These are phyloP conservation scores for Scheffersomyces quercinus DNA, from an alignment of 1,139 yeast species.

Conservation along the genomic window DNA sequence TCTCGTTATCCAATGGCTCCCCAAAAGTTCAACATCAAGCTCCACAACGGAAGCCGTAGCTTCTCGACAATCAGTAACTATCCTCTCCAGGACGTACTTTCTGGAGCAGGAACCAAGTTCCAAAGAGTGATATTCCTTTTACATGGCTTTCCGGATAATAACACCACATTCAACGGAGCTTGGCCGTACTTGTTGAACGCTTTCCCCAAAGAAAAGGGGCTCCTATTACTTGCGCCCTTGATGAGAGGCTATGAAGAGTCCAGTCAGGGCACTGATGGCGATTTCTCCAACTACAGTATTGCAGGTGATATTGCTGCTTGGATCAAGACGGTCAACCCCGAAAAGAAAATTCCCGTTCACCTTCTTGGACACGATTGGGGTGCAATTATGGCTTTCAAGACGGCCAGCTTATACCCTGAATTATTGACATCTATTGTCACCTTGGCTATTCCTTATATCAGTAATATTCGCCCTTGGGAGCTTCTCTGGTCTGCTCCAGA, in stretches of 20 bases:
- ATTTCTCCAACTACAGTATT: constrained; percentile 29
- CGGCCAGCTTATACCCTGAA: constrained; percentile 39
- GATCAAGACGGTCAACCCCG: constrained; percentile 25
- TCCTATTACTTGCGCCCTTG: constrained; percentile 37
- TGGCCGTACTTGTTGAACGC: constrained; percentile 23
- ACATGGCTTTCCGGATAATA: constrained; percentile 49
- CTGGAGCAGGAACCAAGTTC: constrained; percentile 18
- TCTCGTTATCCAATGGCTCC: too few relatives aligned
- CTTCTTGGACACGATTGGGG: constrained; percentile 53
- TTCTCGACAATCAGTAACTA: constrained; percentile 30
- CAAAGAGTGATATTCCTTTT: constrained; percentile 30
- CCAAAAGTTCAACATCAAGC: constrained; percentile 11
- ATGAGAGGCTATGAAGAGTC: constrained; percentile 44
- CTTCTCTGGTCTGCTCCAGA: constrained; percentile 31
- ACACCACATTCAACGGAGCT: constrained; percentile 28
- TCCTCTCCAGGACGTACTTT: constrained; percentile 17
- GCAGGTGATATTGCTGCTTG: constrained; percentile 41
- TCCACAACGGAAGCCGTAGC: constrained; percentile 22
- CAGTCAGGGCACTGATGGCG: constrained; percentile 28
- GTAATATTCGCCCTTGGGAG: constrained; percentile 29
- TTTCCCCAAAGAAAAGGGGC: constrained; percentile 17
- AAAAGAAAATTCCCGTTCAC: constrained; percentile 32
- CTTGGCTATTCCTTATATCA: constrained; percentile 42
- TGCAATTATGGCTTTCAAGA: constrained; percentile 37
- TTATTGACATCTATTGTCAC: constrained; percentile 35